Evolutionary conservation across 129 eudicot genomes (phyloP).

Genomic region (Dittrichia graveolens): DNA sequence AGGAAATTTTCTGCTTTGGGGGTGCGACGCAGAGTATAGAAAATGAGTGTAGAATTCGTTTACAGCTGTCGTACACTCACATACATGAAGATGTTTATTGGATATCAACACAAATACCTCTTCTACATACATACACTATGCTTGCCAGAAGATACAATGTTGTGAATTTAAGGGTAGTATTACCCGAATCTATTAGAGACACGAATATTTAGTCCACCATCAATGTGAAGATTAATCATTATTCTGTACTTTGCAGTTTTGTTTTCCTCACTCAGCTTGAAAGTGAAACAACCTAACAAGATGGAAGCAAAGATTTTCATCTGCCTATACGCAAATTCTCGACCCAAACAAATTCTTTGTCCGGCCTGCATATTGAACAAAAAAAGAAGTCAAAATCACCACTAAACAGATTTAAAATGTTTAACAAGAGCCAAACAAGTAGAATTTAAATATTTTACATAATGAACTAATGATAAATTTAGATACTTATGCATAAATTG

Average conservation of each 20-base stretch:
- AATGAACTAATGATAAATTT: no score
- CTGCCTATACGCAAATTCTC: slow-evolving; percentile 78
- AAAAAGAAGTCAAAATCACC: background rate
- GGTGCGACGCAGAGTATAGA: no score
- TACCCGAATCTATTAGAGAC: slow-evolving; percentile 40
- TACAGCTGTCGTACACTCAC: no score
- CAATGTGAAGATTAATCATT: slow-evolving; percentile 74
- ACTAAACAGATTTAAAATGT: background rate
- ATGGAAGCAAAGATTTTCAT: slow-evolving; percentile 68
- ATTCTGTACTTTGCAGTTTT: slow-evolving; percentile 55
- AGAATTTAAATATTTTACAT: no score
- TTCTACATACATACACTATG: no score
- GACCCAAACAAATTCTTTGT: slow-evolving; percentile 70
- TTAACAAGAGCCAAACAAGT: background rate
- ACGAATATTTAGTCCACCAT: slow-evolving; percentile 58
- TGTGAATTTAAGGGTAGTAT: background rate
- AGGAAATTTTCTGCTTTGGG: no score
- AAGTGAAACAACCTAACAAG: slow-evolving; percentile 46
- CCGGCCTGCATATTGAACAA: slow-evolving; percentile 54
- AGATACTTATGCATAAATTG: no score
- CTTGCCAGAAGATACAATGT: no score
- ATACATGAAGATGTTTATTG: no score
- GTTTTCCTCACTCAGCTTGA: slow-evolving; percentile 54
- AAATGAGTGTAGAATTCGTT: no score
- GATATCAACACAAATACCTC: no score